A percentile compares a stretch with the other conserved stretches of the same genome.
phyloP scores from a whole-genome alignment of 2,329 filamentous ascomycete genomes.

The Colletotrichum limetticola region DNA sequence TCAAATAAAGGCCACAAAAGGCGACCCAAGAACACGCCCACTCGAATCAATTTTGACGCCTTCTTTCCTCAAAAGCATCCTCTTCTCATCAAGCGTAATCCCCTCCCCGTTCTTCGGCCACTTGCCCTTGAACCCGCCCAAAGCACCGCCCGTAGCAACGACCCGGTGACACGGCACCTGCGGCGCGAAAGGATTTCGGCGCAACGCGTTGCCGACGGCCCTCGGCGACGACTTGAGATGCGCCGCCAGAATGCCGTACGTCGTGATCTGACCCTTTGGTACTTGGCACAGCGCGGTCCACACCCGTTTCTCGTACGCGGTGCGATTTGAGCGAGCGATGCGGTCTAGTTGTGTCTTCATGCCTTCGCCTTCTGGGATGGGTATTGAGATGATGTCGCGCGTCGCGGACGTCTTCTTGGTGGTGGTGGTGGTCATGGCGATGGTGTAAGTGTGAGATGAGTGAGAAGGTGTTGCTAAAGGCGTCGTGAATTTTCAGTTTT shows the following conservation, averaged over 20 bases:
- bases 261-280: conserved; percentile 78
- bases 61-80: conserved; percentile 68
- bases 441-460: background rate
- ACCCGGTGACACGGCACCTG: conserved; percentile 85
- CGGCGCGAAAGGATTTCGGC: conserved; percentile 84
- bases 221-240: conserved; percentile 77
- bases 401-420: background rate
- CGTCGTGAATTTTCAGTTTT: too few species aligned
- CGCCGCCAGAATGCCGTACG: conserved; percentile 78
- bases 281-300: conserved; percentile 82
- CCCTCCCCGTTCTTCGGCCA: conserved; percentile 82
- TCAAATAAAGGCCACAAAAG: conserved; percentile 56
- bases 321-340: conserved; percentile 57
- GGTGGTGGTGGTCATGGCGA: conserved; percentile 25
- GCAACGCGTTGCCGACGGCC: conserved; percentile 81
- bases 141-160: conserved; percentile 76
- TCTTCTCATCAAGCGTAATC: conserved; percentile 73
- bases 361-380: conserved; percentile 34
- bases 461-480: background rate
- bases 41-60: conserved; percentile 72
- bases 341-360: conserved; percentile 54
- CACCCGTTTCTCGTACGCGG: conserved; percentile 70
- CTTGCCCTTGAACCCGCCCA: conserved; percentile 92
- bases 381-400: background rate
- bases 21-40: conserved; percentile 69